These are phyloP conservation scores for Hypericum perforatum DNA, from an alignment of 345 rosid genomes.

Conservation along the genomic window DNA sequence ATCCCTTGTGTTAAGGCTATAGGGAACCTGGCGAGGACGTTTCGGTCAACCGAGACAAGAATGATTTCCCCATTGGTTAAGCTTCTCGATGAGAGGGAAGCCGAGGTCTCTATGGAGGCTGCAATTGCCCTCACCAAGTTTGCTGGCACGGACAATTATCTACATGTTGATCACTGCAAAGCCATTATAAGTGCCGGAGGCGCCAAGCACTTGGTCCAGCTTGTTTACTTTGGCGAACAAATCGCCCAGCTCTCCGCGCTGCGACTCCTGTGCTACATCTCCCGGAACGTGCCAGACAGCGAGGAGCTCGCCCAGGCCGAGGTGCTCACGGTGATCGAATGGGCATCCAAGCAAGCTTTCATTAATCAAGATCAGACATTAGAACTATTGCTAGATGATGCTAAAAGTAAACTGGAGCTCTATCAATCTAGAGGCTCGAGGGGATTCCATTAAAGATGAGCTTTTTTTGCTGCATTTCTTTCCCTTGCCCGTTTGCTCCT, in stretches of 20 bases:
- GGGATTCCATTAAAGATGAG: constrained; percentile 54
- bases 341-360: constrained; percentile 68
- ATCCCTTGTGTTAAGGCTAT: constrained; percentile 69
- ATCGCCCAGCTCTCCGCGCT: constrained; percentile 48
- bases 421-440: constrained; percentile 86
- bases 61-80: constrained; percentile 66
- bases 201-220: constrained; percentile 61
- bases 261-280: constrained; percentile 59
- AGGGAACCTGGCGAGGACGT: constrained; percentile 82
- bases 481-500: no score
- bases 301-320: constrained; percentile 69
- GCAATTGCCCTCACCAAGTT: constrained; percentile 65
- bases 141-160: constrained; percentile 64
- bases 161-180: constrained; percentile 66
- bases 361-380: constrained; percentile 35
- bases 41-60: constrained; percentile 76
- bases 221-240: constrained; percentile 75
- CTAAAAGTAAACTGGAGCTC: constrained; percentile 73
- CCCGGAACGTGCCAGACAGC: constrained; percentile 74
- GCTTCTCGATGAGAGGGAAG: constrained; percentile 74
- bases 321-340: constrained; percentile 67
- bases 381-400: constrained; percentile 45
- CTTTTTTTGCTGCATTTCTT: no score
- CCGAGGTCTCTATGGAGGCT: constrained; percentile 58
- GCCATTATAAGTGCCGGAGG: constrained; percentile 79